Percentiles rank a stretch among this genome's conserved stretches.
These are phyloP conservation scores for Penicillium olsonii DNA, from an alignment of 2,329 filamentous ascomycete species.

Conservation along the genomic window DNA sequence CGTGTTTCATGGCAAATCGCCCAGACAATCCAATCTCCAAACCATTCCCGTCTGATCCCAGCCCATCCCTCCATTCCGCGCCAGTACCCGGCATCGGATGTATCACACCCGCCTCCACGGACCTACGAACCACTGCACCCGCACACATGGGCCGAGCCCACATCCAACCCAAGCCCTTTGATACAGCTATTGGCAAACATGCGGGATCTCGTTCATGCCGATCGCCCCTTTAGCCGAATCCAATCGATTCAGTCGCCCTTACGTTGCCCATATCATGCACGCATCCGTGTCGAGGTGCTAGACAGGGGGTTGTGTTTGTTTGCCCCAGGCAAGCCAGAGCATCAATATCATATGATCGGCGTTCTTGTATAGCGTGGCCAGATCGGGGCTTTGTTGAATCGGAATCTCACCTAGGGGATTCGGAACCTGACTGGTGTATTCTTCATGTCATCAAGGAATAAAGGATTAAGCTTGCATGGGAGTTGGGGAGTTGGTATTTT, in stretches of 20 bases:
- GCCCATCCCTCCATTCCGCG: too few relatives aligned
- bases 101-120: conserved; percentile 8
- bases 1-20: too few relatives aligned
- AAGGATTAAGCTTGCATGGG: background rate
- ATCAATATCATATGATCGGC: background rate
- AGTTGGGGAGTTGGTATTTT: background rate
- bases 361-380: background rate
- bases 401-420: background rate
- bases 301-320: too few relatives aligned
- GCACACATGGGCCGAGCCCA: background rate
- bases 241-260: conserved; percentile 1
- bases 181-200: conserved; percentile 2
- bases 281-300: background rate
- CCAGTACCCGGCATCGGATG: conserved; percentile 4
- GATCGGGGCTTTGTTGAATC: background rate
- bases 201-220: background rate
- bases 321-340: too few relatives aligned
- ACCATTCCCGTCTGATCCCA: too few relatives aligned
- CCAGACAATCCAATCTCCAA: too few relatives aligned
- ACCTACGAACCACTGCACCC: background rate
- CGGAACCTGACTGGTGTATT: background rate
- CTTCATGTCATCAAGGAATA: background rate
- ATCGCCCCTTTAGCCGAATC: background rate
- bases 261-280: background rate
- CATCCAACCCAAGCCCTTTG: background rate